These are phyloP conservation scores for Sanguinoderma infundibulare DNA, from an alignment of 1,284 basidiomycete species.

Conservation along the genomic window DNA sequence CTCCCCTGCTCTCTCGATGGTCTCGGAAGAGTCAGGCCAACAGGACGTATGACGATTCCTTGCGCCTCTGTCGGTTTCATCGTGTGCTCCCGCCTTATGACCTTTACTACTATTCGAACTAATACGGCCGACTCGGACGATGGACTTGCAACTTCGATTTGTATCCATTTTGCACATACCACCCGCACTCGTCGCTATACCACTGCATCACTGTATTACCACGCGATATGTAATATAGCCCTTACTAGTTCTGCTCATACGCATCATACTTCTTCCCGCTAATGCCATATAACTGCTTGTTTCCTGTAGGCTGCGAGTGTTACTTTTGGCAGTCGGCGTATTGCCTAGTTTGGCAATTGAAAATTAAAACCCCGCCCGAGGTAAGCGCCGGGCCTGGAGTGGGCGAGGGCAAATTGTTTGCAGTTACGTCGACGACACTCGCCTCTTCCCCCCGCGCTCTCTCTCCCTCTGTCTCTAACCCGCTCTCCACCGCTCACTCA, in stretches of 20 bases:
- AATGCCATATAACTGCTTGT: no score
- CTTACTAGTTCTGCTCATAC: no score
- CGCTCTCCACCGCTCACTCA: background rate
- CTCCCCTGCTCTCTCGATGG: slow-evolving; percentile 22
- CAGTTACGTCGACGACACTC: slow-evolving; percentile 1
- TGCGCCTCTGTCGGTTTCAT: background rate
- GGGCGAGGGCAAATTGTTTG: slow-evolving; percentile 10
- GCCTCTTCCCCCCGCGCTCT: slow-evolving; percentile 13
- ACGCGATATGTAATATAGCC: background rate
- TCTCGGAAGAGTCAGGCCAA: slow-evolving; percentile 16
- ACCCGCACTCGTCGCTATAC: background rate
- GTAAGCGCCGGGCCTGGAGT: background rate
- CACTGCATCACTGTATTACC: background rate
- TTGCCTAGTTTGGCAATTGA: background rate
- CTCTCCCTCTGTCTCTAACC: slow-evolving; percentile 1
- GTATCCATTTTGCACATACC: background rate
- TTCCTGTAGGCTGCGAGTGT: no score
- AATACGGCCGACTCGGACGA: background rate
- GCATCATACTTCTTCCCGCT: no score
- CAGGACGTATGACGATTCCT: background rate
- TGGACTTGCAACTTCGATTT: background rate
- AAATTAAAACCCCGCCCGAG: slow-evolving; percentile 6
- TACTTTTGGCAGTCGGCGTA: background rate
- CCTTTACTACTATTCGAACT: background rate
- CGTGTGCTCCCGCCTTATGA: background rate